Base-by-base conservation (phyloP, 2,329 filamentous ascomycete species). In the Ophiocordyceps camponoti-leonardi region DNA sequence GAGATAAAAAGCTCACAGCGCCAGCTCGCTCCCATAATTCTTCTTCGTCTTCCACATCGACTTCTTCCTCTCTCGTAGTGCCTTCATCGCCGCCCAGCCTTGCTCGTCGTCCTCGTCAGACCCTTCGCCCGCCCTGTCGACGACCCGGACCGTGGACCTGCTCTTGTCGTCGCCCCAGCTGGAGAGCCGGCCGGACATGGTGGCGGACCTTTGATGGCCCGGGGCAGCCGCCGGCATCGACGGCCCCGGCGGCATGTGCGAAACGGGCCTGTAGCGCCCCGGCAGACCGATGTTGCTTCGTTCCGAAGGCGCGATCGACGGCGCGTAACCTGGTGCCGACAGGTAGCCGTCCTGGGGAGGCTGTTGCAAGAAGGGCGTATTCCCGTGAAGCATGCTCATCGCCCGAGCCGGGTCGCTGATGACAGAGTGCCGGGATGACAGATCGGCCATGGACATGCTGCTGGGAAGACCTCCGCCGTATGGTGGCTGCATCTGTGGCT, bases 271-370 rank as follows among this genome's bases (percentile, higher is more conserved):
- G 64, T 98, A 98, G 41, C 92, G 79, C 30, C 86, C 81, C 10
- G 92, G 87, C 45, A 94, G 73, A 16, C 92, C 92, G 49, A 95
- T 69, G 60, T 93, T 96, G 69, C 88, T 96, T 49, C 92, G 82
- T 66, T 96, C 92, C 6, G 86, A 94, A 1, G 92, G 92, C 2
- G 92, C 90, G 52, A 98, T 94, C 1, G 90, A 96, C 1, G 87
- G 79, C 1, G 87, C 75, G 62, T 96, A 96, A 10, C 77, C 79
- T 44, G 63, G 62, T 42, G 67, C 74, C 61, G 48, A 49, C 35
- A 39, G 18, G 18, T 18, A 18, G 6, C n/a, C n/a, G 6, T 39
- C 35, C 14, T 54, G 56, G 28, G 63, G 57, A 23, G 62, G 68
- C 46, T 73, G 71, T 42, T 78, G 65, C 67, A 76, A 77, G 1